Percentiles rank a stretch among this genome's conserved stretches.
Evolutionary conservation across 1,284 basidiomycete species (phyloP).

Genomic region (Gomphus bonarii): DNA sequence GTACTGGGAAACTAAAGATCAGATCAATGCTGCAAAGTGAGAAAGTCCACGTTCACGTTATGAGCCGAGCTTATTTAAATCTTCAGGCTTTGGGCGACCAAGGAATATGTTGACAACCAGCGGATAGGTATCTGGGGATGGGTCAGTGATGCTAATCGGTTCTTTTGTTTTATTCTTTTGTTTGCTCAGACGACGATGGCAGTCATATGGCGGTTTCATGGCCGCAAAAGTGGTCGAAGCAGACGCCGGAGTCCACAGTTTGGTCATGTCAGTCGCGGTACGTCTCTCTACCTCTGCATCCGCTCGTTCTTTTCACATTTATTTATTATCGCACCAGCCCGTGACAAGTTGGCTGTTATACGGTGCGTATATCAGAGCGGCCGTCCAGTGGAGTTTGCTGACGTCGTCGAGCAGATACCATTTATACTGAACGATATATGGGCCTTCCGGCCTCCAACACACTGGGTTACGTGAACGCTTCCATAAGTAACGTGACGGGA

Average conservation of each 20-base stretch:
- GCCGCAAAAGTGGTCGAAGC: slow-evolving; percentile 86
- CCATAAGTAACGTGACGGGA: slow-evolving; percentile 76
- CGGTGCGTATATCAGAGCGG: slow-evolving; percentile 35
- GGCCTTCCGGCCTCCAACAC: slow-evolving; percentile 69
- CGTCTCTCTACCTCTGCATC: slow-evolving; percentile 21
- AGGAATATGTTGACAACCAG: slow-evolving; percentile 68
- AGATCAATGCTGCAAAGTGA: slow-evolving; percentile 76
- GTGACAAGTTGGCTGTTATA: slow-evolving; percentile 84
- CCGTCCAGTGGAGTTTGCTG: slow-evolving; percentile 2
- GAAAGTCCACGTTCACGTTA: background rate
- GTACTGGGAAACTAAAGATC: slow-evolving; percentile 78
- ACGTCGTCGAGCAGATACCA: slow-evolving; percentile 44
- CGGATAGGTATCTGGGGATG: slow-evolving; percentile 94
- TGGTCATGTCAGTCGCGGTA: slow-evolving; percentile 86
- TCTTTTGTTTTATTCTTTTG: background rate
- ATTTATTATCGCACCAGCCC: slow-evolving; percentile 34
- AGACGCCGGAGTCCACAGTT: slow-evolving; percentile 72
- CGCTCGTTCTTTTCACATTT: background rate
- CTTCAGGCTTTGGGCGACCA: slow-evolving; percentile 59
- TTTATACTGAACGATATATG: slow-evolving; percentile 98
- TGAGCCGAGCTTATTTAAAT: slow-evolving; percentile 7
- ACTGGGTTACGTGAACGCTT: slow-evolving; percentile 75
- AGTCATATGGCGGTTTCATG: slow-evolving; percentile 95
- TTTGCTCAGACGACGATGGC: slow-evolving; percentile 4
- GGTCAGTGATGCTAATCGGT: slow-evolving; percentile 39